Base-by-base conservation (phyloP, 345 rosid species). In the Dipteronia sinensis region DNA sequence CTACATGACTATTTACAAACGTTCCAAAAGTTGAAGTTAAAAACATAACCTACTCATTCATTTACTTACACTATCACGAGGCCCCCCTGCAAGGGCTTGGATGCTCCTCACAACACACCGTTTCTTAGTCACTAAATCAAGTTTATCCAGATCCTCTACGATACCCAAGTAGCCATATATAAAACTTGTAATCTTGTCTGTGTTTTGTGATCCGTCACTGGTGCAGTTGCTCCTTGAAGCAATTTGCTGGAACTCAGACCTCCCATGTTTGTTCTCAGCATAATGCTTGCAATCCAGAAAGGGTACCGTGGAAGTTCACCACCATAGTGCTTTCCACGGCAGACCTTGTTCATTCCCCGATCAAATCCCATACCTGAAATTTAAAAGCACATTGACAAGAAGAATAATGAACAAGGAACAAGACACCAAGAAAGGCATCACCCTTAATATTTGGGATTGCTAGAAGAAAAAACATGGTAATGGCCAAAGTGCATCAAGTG, bases 151-250 rank as follows among this genome's bases (percentile, higher is more conserved):
- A 81, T 90, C 92, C 47, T 72, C 72, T 20, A 90, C 83, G 20
- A 80, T 76, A 38, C 94, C 92, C 78, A 88, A 20, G 80, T 83
- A 87, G 72, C 91, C 89, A 22, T 85, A 87, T 6, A 88, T 71
- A 74, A 75, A 51, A 10, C 67, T 71, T 73, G 79, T 76, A n/a
- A 65, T 55, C 64, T 71, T 74, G 25, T 79, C 76, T 53, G 49
- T 78, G 12, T 40, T 72, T 65, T 44, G 66, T 13, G 71, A 29
- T 71, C 73, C 70, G 27, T 46, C 38, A 63, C 16, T 27, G 42
- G 69, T 62, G 42, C 58, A 64, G 22, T 46, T 69, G 71, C 67
- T 20, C 15, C 75, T 67, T 16, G 31, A 40, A n/a, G 31, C 46
- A 8, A 76, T 71, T 64, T 69, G 72, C 73, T 82, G 42, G 71